Conservation (phyloP, 768 basidiomycete genomes). For the Tricholoma sp. region DNA sequence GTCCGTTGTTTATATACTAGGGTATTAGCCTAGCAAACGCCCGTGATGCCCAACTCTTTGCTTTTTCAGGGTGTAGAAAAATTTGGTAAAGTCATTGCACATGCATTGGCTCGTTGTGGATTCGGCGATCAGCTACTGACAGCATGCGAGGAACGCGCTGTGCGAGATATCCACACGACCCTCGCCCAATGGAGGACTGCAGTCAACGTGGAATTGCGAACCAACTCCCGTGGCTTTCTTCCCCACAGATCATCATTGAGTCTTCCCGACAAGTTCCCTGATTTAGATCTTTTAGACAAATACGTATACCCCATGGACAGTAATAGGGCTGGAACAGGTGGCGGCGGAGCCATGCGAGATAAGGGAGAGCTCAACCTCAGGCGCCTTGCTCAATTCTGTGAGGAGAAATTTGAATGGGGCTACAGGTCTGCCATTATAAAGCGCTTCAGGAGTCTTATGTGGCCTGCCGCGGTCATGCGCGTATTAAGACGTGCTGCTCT, state of each 20-base stretch:
- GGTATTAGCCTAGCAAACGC: slow-evolving; percentile 31
- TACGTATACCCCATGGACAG: slow-evolving; percentile 37
- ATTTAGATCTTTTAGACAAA: slow-evolving; percentile 47
- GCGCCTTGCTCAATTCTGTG: slow-evolving; percentile 55
- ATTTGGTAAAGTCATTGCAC: slow-evolving; percentile 50
- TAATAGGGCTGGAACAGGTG: slow-evolving; percentile 27
- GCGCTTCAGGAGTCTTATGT: slow-evolving; percentile 60
- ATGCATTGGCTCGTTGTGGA: slow-evolving; percentile 58
- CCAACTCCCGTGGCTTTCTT: slow-evolving; percentile 43
- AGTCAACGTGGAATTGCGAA: slow-evolving; percentile 42
- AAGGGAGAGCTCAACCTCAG: slow-evolving; percentile 43
- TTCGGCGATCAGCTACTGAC: slow-evolving; percentile 52
- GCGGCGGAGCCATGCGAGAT: slow-evolving; percentile 21
- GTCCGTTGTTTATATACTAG: slow-evolving; percentile 3
- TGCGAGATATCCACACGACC: slow-evolving; percentile 35
- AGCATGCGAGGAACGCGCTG: slow-evolving; percentile 31
- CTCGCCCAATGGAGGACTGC: slow-evolving; percentile 45
- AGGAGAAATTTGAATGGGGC: slow-evolving; percentile 68
- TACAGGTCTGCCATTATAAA: slow-evolving; percentile 55
- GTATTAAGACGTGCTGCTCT: slow-evolving; percentile 48
- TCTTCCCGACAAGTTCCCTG: slow-evolving; percentile 51
- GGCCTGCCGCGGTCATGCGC: slow-evolving; percentile 55
- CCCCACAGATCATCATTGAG: slow-evolving; percentile 39
- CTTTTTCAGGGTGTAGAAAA: slow-evolving; percentile 31
- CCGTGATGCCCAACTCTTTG: neutral